Conservation (phyloP, 805 yeast genomes). For the Candida sphagnicola region DNA sequence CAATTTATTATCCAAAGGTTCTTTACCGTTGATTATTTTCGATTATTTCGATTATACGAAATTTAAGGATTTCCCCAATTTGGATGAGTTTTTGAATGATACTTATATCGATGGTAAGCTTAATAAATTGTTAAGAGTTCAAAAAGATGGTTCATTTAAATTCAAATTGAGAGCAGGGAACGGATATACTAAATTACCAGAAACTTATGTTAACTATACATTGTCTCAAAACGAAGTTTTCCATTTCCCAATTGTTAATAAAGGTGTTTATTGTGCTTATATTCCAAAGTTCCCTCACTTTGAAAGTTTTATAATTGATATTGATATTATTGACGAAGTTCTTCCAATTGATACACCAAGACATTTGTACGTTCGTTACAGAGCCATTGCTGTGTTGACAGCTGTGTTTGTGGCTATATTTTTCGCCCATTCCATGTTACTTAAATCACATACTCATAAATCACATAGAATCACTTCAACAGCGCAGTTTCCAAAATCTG, state of each 20-base stretch:
- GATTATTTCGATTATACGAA: constrained; percentile 5
- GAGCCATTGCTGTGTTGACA: background rate
- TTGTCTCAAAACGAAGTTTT: constrained; percentile 1
- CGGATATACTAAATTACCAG: constrained; percentile 1
- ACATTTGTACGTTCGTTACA: background rate
- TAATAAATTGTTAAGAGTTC: constrained; percentile 1
- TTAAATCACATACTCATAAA: background rate
- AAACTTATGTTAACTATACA: constrained; percentile 1
- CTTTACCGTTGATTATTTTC: constrained; percentile 7
- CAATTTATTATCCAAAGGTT: background rate
- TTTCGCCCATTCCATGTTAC: background rate
- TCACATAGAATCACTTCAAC: background rate
- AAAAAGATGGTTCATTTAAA: background rate
- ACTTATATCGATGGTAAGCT: constrained; percentile 6
- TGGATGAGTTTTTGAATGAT: constrained; percentile 8
- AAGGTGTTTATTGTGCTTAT: constrained; percentile 8
- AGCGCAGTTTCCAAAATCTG: background rate
- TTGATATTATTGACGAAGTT: constrained; percentile 7
- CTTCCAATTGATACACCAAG: constrained; percentile 5
- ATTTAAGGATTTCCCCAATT: constrained; percentile 9
- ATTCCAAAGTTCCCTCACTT: constrained; percentile 6
- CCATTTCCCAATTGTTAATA: constrained; percentile 1
- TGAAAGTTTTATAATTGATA: constrained; percentile 4
- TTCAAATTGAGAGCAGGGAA: constrained; percentile 2
- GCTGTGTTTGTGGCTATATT: background rate